A percentile compares a stretch with the other conserved stretches of the same genome.
phyloP scores from a whole-genome alignment of 805 yeast species.

The Cyberlindnera veronae region DNA sequence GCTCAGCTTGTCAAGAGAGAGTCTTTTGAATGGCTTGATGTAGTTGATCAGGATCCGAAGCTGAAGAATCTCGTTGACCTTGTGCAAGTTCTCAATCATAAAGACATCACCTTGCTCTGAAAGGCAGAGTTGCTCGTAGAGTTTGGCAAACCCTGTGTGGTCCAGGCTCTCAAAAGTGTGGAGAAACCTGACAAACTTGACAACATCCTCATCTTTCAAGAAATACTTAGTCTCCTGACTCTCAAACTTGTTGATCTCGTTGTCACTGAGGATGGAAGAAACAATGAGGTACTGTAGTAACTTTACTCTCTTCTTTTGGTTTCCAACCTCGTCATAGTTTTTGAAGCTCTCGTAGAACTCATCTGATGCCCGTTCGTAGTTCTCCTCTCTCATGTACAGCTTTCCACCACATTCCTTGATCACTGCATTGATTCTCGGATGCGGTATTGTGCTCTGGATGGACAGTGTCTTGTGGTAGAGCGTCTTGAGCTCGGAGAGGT shows the following conservation, averaged over 20 bases:
- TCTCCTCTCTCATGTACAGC: slow-evolving; percentile 55
- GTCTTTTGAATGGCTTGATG: slow-evolving; percentile 27
- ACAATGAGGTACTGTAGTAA: slow-evolving; percentile 61
- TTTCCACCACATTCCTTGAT: slow-evolving; percentile 75
- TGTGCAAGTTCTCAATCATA: slow-evolving; percentile 18
- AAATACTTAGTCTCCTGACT: slow-evolving; percentile 30
- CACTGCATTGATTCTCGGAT: slow-evolving; percentile 71
- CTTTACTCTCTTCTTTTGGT: slow-evolving; percentile 49
- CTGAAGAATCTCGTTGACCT: slow-evolving; percentile 21
- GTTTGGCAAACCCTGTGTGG: slow-evolving; percentile 16
- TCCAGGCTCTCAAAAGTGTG: slow-evolving; percentile 23
- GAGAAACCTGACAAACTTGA: slow-evolving; percentile 20
- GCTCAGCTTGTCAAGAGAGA: slow-evolving; percentile 21
- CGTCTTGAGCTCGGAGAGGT: slow-evolving; percentile 39
- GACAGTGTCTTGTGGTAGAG: slow-evolving; percentile 46
- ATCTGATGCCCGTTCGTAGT: slow-evolving; percentile 55
- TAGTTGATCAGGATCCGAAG: slow-evolving; percentile 25
- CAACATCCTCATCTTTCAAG: slow-evolving; percentile 22
- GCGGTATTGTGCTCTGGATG: slow-evolving; percentile 64
- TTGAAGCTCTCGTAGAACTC: slow-evolving; percentile 55
- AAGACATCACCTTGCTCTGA: slow-evolving; percentile 17
- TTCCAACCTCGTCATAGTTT: slow-evolving; percentile 64
- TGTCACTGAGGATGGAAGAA: slow-evolving; percentile 52
- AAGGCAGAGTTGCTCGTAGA: slow-evolving; percentile 10
- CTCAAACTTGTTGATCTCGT: slow-evolving; percentile 35